Conservation (phyloP, 2,329 filamentous ascomycete species). For the Claviceps purpurea region DNA sequence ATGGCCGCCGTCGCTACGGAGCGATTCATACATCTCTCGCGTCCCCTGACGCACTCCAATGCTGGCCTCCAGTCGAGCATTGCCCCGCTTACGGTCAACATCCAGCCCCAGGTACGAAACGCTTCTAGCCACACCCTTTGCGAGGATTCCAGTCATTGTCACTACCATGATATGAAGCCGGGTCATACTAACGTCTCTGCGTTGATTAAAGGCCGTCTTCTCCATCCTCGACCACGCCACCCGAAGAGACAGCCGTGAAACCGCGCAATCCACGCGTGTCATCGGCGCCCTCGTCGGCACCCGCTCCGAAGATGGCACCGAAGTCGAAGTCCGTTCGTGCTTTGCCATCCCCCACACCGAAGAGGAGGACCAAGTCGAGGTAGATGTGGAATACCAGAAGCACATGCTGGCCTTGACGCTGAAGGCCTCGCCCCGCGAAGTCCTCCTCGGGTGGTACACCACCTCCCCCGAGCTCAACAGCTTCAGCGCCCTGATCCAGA, state of each 20-base stretch:
- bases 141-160: neutral
- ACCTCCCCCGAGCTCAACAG: constrained; percentile 94
- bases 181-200: neutral
- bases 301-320: constrained; percentile 89
- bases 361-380: constrained; percentile 96
- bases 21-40: constrained; percentile 86
- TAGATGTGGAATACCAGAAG: constrained; percentile 99
- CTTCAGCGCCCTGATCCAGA: constrained; percentile 93
- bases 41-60: constrained; percentile 73
- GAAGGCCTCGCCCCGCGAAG: constrained; percentile 85
- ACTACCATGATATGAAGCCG: neutral
- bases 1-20: constrained; percentile 69
- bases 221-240: constrained; percentile 86
- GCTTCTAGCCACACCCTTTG: neutral
- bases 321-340: constrained; percentile 89
- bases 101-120: constrained; percentile 79
- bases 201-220: constrained; percentile 44
- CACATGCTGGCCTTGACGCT: constrained; percentile 94
- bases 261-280: constrained; percentile 78
- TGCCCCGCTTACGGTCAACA: constrained; percentile 82
- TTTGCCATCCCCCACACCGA: constrained; percentile 98
- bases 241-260: constrained; percentile 58
- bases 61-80: constrained; percentile 73
- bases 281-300: constrained; percentile 91
- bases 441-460: constrained; percentile 95